phyloP scores from a whole-genome alignment of 2,329 filamentous ascomycete species.

The Pseudogymnoascus sp. region DNA sequence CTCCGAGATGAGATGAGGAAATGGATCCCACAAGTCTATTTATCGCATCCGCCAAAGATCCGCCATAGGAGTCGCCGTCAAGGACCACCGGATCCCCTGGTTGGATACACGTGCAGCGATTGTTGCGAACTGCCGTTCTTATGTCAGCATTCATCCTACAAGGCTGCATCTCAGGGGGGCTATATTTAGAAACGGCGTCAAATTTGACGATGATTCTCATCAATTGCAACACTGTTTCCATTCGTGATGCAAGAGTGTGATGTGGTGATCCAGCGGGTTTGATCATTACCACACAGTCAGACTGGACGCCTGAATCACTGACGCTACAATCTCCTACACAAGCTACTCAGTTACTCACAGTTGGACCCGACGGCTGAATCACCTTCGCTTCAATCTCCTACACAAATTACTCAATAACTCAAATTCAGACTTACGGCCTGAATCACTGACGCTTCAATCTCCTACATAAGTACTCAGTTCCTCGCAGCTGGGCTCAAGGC shows the following conservation, averaged over 20 bases:
- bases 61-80: neutral
- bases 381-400: too few relatives aligned
- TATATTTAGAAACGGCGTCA: neutral
- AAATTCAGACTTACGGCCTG: too few relatives aligned
- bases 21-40: slow-evolving; percentile 5
- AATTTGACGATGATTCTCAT: neutral
- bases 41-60: neutral
- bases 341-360: too few relatives aligned
- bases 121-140: slow-evolving; percentile 4
- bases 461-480: too few relatives aligned
- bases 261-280: neutral
- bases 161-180: neutral
- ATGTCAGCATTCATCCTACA: slow-evolving; percentile 4
- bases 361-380: too few relatives aligned
- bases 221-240: neutral
- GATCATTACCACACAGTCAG: too few relatives aligned
- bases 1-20: neutral
- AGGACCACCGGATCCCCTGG: slow-evolving; percentile 6
- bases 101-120: slow-evolving; percentile 7
- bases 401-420: too few relatives aligned
- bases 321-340: too few relatives aligned
- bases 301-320: too few relatives aligned
- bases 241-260: neutral
- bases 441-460: too few relatives aligned
- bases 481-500: too few relatives aligned